Evolutionary conservation across 257 asterid species (phyloP).

Genomic region (Eucommia ulmoides): DNA sequence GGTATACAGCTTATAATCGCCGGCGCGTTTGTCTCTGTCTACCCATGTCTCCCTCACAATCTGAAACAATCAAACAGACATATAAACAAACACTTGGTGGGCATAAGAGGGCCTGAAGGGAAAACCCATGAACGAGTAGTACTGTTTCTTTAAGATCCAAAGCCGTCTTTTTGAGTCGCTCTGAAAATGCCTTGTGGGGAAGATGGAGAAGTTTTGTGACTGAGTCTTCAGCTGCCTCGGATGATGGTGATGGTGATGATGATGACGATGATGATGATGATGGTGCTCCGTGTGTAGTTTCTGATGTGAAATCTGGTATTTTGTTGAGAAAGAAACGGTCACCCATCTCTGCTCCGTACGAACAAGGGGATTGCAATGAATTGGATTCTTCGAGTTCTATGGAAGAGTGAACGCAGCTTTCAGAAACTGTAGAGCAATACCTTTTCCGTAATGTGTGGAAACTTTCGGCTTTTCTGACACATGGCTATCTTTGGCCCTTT

Average conservation of each 20-base stretch:
- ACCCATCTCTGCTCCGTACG: neutral
- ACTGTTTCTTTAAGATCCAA: neutral
- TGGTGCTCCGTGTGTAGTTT: neutral
- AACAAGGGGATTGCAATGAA: no score
- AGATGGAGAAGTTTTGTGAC: neutral
- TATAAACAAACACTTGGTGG: conserved; percentile 5
- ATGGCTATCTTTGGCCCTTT: no score
- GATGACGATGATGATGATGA: neutral
- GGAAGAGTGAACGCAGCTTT: no score
- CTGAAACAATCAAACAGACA: conserved; percentile 22
- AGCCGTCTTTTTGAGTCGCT: neutral
- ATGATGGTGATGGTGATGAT: neutral
- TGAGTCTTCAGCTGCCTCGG: neutral
- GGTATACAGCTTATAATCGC: conserved; percentile 53
- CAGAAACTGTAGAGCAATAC: no score
- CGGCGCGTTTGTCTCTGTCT: conserved; percentile 34
- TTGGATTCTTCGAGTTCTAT: no score
- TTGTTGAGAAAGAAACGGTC: neutral
- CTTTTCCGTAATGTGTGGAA: no score
- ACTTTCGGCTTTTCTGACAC: no score
- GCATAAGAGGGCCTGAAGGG: no score
- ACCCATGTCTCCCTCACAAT: conserved; percentile 70
- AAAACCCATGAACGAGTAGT: no score
- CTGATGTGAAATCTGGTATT: neutral
- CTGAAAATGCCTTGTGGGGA: neutral